Evolutionary conservation across 2,329 filamentous ascomycete species (phyloP).

Genomic region (Penicillium sp.): DNA sequence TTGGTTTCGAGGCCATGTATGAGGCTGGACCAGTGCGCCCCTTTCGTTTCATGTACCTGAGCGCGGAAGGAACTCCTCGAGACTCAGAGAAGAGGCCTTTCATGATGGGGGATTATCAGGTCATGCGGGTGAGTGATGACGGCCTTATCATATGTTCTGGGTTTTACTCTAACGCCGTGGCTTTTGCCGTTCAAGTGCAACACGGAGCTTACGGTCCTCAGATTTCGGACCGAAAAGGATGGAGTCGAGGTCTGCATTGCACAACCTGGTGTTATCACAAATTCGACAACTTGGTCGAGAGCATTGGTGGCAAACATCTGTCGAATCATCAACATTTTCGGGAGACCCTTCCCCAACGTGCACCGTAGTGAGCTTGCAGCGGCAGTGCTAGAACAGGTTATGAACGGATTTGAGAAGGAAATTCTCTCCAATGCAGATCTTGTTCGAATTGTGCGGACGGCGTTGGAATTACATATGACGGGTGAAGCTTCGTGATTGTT

Average conservation of each 20-base stretch:
- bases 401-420: constrained; percentile 9
- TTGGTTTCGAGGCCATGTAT: constrained; percentile 39
- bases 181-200: neutral
- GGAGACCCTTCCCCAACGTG: constrained; percentile 4
- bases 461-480: neutral
- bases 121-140: constrained; percentile 11
- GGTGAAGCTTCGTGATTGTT: neutral
- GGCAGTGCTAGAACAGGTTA: constrained; percentile 7
- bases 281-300: constrained; percentile 5
- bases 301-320: neutral
- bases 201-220: constrained; percentile 11
- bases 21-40: constrained; percentile 31
- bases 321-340: constrained; percentile 1
- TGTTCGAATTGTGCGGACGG: constrained; percentile 4
- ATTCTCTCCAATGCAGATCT: constrained; percentile 20
- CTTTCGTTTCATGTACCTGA: constrained; percentile 53
- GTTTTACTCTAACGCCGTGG: neutral
- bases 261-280: constrained; percentile 8
- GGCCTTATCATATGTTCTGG: neutral
- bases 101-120: constrained; percentile 8
- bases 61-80: constrained; percentile 46
- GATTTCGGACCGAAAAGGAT: neutral
- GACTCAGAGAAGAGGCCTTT: constrained; percentile 47
- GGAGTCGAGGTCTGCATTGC: constrained; percentile 9
- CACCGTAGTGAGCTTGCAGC: constrained; percentile 5